Evolutionary conservation across 2,329 filamentous ascomycete species (phyloP).

Genomic region (Penicillium corylophilum): DNA sequence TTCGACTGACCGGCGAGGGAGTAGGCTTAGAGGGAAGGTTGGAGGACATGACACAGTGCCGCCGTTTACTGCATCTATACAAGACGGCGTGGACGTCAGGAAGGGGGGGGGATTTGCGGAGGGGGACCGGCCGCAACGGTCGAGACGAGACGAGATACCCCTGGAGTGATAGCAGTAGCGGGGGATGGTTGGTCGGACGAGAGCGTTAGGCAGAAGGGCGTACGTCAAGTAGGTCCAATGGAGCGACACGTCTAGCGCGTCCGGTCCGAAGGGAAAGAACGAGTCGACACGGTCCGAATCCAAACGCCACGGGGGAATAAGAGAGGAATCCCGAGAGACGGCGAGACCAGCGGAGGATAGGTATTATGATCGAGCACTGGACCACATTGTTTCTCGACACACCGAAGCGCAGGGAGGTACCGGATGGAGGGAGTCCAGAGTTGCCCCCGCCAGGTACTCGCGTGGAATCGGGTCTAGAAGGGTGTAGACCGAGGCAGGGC

Average conservation of each 20-base stretch:
- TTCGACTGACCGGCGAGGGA: constrained; percentile 39
- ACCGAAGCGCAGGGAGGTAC: constrained; percentile 11
- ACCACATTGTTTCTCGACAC: constrained; percentile 25
- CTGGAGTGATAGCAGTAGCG: constrained; percentile 2
- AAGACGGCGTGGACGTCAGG: constrained; percentile 19
- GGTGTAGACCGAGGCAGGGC: neutral
- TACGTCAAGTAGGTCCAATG: constrained; percentile 8
- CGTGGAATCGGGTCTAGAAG: neutral
- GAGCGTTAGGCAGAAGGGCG: constrained; percentile 6
- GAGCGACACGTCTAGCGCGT: constrained; percentile 9
- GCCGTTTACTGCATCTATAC: constrained; percentile 35
- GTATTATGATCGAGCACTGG: constrained; percentile 20
- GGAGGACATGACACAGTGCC: constrained; percentile 43
- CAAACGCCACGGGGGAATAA: constrained; percentile 12
- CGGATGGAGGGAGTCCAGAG: neutral
- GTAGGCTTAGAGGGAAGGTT: constrained; percentile 34
- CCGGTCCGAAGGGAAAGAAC: constrained; percentile 5
- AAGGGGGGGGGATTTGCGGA: constrained; percentile 10
- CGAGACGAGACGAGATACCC: constrained; percentile 1
- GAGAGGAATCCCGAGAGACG: constrained; percentile 1
- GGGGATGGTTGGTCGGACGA: constrained; percentile 4
- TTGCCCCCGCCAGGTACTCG: constrained; percentile 4
- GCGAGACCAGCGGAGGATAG: constrained; percentile 12
- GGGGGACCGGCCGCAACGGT: constrained; percentile 1
- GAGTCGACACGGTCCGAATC: constrained; percentile 13